A percentile compares a stretch with the other conserved stretches of the same genome.
Conservation (phyloP, 2,329 filamentous ascomycete species). For the Dryadomyces quercus-mongolicae region DNA sequence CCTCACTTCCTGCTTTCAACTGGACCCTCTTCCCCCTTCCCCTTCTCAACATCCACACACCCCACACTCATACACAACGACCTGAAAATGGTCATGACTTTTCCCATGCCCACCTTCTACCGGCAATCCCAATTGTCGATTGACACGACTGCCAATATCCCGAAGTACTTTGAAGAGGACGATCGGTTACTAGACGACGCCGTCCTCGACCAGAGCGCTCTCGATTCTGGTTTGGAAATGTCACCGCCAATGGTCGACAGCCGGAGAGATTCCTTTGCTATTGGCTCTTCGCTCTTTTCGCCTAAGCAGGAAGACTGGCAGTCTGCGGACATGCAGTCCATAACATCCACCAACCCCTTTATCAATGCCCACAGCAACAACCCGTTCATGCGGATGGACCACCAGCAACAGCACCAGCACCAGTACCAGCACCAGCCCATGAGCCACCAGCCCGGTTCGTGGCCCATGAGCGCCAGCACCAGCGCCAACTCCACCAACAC, state of each 20-base stretch:
- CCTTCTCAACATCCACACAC: neutral
- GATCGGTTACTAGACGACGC: slow-evolving; percentile 47
- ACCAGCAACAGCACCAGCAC: slow-evolving; percentile 26
- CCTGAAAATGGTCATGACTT: slow-evolving; percentile 36
- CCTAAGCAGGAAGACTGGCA: slow-evolving; percentile 55
- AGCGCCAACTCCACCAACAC: slow-evolving; percentile 55
- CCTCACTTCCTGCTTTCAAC: neutral
- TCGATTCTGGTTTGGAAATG: slow-evolving; percentile 51
- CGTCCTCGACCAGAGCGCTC: slow-evolving; percentile 44
- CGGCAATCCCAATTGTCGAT: slow-evolving; percentile 36
- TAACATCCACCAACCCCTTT: slow-evolving; percentile 53
- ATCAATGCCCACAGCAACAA: slow-evolving; percentile 35
- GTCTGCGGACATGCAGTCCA: slow-evolving; percentile 51
- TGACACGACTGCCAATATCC: slow-evolving; percentile 32
- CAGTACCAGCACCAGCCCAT: slow-evolving; percentile 16
- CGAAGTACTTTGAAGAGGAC: slow-evolving; percentile 47
- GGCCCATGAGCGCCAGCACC: slow-evolving; percentile 37
- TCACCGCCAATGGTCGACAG: slow-evolving; percentile 51
- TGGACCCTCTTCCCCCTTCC: neutral
- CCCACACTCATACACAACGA: neutral
- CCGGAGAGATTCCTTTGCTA: slow-evolving; percentile 51
- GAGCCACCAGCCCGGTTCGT: slow-evolving; percentile 36
- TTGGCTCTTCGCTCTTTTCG: slow-evolving; percentile 47
- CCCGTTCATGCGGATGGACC: slow-evolving; percentile 55
- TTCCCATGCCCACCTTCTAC: slow-evolving; percentile 39